Conservation (phyloP, 2,329 filamentous ascomycete species). For the Lachnellula cervina region DNA sequence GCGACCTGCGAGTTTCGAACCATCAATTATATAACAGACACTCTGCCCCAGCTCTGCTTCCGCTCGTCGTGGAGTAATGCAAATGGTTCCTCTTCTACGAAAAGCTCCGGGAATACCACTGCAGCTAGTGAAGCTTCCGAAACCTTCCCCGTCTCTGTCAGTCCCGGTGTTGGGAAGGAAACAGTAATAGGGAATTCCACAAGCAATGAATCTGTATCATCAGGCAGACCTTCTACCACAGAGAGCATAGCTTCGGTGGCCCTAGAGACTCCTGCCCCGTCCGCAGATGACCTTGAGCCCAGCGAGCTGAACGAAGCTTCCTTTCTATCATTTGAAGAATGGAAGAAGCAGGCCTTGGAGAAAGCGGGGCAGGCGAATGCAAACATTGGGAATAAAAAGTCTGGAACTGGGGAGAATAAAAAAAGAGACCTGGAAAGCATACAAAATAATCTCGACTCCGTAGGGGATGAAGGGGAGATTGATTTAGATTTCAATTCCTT, state of each 20-base stretch:
- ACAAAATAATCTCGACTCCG: conserved; percentile 66
- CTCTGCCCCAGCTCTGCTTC: conserved; percentile 31
- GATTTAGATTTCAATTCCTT: conserved; percentile 66
- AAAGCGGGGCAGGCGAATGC: conserved; percentile 76
- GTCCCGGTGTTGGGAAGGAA: background rate
- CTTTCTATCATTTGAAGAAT: conserved; percentile 96
- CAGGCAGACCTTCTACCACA: conserved; percentile 1
- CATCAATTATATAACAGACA: conserved; percentile 34
- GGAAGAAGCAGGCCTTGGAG: conserved; percentile 90
- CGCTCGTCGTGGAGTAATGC: conserved; percentile 27
- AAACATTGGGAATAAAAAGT: conserved; percentile 54
- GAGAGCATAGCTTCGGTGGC: conserved; percentile 3
- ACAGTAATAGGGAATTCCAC: background rate
- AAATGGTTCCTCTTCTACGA: conserved; percentile 12
- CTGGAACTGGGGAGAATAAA: conserved; percentile 42
- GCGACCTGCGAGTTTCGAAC: conserved; percentile 31
- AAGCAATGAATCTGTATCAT: background rate
- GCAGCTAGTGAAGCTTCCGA: background rate
- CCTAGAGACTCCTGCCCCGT: conserved; percentile 4
- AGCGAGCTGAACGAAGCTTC: conserved; percentile 53
- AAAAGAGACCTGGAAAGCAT: conserved; percentile 50
- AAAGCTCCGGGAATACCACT: background rate
- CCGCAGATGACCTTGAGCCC: conserved; percentile 17
- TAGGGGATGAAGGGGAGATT: conserved; percentile 88
- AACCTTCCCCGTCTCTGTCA: background rate